Conservation (phyloP, 306 rosid genomes). For the Casuarina glauca region DNA sequence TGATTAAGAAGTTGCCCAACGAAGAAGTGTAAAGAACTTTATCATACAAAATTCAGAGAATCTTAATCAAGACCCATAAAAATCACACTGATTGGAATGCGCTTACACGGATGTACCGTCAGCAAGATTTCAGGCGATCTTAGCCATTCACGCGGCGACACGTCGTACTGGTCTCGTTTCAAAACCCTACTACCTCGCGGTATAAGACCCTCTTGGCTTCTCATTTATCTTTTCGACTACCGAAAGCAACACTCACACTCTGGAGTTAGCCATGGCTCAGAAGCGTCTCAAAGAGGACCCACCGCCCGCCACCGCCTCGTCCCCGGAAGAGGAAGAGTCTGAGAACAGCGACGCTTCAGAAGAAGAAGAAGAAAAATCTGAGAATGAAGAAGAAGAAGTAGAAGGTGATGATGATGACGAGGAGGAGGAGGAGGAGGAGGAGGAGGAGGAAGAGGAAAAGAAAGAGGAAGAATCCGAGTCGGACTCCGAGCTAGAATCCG, state of each 20-base stretch:
- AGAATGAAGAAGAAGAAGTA: slow-evolving; percentile 6
- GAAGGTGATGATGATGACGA: not conserved
- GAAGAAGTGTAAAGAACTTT: too few species aligned
- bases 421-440: slow-evolving; percentile 7
- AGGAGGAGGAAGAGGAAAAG: not conserved
- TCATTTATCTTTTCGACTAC: not conserved
- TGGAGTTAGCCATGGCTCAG: slow-evolving; percentile 30
- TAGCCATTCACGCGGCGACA: not conserved
- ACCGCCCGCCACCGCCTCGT: slow-evolving; percentile 27
- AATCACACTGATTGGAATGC: too few species aligned
- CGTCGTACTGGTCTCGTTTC: not conserved
- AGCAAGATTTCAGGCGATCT: too few species aligned
- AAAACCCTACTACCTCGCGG: slow-evolving; percentile 14
- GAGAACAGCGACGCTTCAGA: slow-evolving; percentile 21
- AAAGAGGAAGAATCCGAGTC: not conserved
- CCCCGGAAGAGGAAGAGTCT: slow-evolving; percentile 29
- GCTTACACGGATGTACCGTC: too few species aligned
- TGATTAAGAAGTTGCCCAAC: not conserved
- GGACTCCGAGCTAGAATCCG: slow-evolving; percentile 48
- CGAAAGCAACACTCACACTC: not conserved
- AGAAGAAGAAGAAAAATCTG: slow-evolving; percentile 28
- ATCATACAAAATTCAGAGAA: too few species aligned
- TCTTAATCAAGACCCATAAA: too few species aligned
- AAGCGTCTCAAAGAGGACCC: slow-evolving; percentile 36
- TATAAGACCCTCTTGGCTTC: not conserved